These are phyloP conservation scores for Fusarium oxysporum DNA, from an alignment of 2,329 filamentous ascomycete genomes.

Conservation along the genomic window DNA sequence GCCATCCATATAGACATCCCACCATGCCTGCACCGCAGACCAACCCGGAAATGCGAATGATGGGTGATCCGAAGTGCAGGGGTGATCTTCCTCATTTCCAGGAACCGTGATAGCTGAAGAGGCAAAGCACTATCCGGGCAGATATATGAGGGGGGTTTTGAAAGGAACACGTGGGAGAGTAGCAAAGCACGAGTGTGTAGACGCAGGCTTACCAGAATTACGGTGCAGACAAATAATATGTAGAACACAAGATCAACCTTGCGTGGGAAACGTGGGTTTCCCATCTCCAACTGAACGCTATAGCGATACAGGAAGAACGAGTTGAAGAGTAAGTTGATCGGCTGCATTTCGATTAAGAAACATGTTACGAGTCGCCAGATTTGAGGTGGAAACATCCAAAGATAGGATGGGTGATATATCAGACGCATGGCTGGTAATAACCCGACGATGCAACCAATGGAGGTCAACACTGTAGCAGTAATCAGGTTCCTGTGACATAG, in stretches of 20 bases:
- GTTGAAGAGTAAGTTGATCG: conserved; percentile 72
- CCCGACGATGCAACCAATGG: conserved; percentile 67
- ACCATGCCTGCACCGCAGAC: conserved; percentile 78
- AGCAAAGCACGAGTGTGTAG: conserved; percentile 40
- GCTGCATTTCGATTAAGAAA: conserved; percentile 55
- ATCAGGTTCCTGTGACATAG: conserved; percentile 70
- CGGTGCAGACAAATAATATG: conserved; percentile 75
- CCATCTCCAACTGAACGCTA: conserved; percentile 77
- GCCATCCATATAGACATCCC: conserved; percentile 79
- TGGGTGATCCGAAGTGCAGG: conserved; percentile 70
- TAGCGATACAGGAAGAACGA: conserved; percentile 83
- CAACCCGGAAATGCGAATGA: conserved; percentile 76
- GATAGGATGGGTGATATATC: conserved; percentile 61
- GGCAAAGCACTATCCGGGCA: conserved; percentile 79
- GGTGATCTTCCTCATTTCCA: conserved; percentile 86
- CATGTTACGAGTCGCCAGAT: conserved; percentile 57
- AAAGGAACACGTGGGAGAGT: conserved; percentile 22
- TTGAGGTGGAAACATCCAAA: conserved; percentile 64
- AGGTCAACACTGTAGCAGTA: conserved; percentile 70
- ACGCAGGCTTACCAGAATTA: conserved; percentile 79
- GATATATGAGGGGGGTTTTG: conserved; percentile 69
- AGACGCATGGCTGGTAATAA: conserved; percentile 64
- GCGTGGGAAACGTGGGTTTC: conserved; percentile 76
- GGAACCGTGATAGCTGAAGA: conserved; percentile 83
- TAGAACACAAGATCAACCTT: conserved; percentile 87